Evolutionary conservation across 371 early-diverging fungal genomes (phyloP), one percentile per base, ranked within the genome.

Genomic region (Mucor mucedo): DNA sequence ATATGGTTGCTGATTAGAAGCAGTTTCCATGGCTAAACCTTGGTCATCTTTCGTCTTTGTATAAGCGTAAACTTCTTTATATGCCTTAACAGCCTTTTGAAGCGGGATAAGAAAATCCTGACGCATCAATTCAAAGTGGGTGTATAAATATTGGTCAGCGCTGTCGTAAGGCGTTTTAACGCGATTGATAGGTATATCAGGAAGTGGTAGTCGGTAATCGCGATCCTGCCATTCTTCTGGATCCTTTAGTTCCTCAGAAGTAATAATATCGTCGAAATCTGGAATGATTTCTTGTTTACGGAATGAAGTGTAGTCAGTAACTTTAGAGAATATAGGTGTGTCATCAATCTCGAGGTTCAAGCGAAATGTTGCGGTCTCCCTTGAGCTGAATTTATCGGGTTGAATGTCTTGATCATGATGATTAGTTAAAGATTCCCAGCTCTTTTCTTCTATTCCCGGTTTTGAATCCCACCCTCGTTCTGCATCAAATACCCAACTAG

Each of bases 91-190:
- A 4, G 87, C 85, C 16, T 76, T 73, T 47, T 84, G 75, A 14
- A 88, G 65, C 10, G 88, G 87, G 1, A 87, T 76, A 28, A 84
- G 61, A 28, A 81, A 77, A 58, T 90, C 91, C 16, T 87, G 87
- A 0, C 89, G 77, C 69, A 91, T 75, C 48, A 91, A 67, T 40
- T 77, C 79, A 59, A 84, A 90, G 47, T 90, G 89, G 0, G 89
- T 87, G 60, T 85, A 80, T 1, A 89, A 57, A 57, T 89, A 86
- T 49, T 87, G 73, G 1, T 87, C 84, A 0, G 73, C 69, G 13
- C 76, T 79, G 5, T 85, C 84, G 44, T 85, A 84, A 1, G 84
- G 66, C 10, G 68, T 62, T 59, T 80, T 72, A 13, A 71, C 64
- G 45, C 71, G 73, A 62, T 88, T 88, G 16, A 85, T 65, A 0